Evolutionary conservation across 1,284 basidiomycete species (phyloP).

Genomic region (Garcileccinum viscosum): DNA sequence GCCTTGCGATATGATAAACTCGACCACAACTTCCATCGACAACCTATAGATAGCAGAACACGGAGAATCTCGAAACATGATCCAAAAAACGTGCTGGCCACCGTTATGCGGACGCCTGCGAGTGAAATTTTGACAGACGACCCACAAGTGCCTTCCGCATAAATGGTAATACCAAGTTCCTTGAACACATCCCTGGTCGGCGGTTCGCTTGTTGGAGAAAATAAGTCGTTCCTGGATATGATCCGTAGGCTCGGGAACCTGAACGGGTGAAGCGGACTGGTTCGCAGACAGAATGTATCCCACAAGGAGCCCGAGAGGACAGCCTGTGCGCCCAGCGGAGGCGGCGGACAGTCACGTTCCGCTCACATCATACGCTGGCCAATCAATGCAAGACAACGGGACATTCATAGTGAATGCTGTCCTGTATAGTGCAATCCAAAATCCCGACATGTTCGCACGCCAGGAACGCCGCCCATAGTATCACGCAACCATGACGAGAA

Average conservation of each 20-base stretch:
- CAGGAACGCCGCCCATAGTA: constrained; percentile 16
- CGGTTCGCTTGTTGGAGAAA: constrained; percentile 1
- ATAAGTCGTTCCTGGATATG: constrained; percentile 16
- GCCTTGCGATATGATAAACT: constrained; percentile 10
- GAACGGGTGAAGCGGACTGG: background rate
- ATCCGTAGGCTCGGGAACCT: constrained; percentile 23
- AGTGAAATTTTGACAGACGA: constrained; percentile 6
- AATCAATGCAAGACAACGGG: background rate
- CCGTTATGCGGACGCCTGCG: constrained; percentile 8
- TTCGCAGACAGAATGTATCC: constrained; percentile 2
- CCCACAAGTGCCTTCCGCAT: background rate
- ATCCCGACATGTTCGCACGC: background rate
- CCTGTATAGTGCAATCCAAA: background rate
- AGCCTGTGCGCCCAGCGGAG: background rate
- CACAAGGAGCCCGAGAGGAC: background rate
- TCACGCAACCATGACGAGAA: background rate
- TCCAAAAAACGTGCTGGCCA: constrained; percentile 14
- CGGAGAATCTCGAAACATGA: constrained; percentile 1
- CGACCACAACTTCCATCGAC: constrained; percentile 1
- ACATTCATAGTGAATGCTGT: constrained; percentile 12
- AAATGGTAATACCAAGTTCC: constrained; percentile 4
- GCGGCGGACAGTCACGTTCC: background rate
- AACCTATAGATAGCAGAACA: background rate
- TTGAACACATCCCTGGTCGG: background rate
- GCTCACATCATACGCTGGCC: background rate